Evolutionary conservation across 1,284 basidiomycete species (phyloP).

Genomic region (Ceratobasidium sp.): DNA sequence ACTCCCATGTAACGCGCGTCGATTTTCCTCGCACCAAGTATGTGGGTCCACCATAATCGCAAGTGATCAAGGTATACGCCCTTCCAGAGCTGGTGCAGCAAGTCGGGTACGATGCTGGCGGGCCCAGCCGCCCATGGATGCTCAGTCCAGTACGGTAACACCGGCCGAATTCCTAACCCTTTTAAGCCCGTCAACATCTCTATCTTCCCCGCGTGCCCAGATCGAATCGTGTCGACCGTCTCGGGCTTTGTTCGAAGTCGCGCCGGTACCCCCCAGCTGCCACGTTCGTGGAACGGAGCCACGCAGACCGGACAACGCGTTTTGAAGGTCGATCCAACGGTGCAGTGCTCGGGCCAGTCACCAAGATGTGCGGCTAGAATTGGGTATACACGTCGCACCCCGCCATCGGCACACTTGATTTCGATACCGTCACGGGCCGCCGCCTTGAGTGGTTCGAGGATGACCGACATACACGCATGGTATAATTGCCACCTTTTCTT

Average conservation of each 20-base stretch:
- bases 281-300: constrained; percentile 4
- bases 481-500: constrained; percentile 45
- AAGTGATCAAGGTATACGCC: constrained; percentile 54
- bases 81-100: constrained; percentile 56
- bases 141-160: constrained; percentile 53
- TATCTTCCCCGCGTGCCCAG: background rate
- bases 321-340: constrained; percentile 39
- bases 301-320: constrained; percentile 30
- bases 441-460: constrained; percentile 46
- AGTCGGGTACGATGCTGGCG: constrained; percentile 49
- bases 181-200: background rate
- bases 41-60: constrained; percentile 46
- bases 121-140: too few relatives aligned
- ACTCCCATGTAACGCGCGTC: constrained; percentile 34
- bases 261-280: background rate
- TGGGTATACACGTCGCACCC: constrained; percentile 38
- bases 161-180: constrained; percentile 1
- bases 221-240: background rate
- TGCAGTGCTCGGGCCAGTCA: constrained; percentile 51
- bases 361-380: constrained; percentile 50
- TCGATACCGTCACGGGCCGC: constrained; percentile 42
- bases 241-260: background rate
- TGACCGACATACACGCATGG: constrained; percentile 47
- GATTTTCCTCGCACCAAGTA: constrained; percentile 32
- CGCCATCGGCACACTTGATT: constrained; percentile 47